A percentile compares a stretch with the other conserved stretches of the same genome.
These are phyloP conservation scores for Wickerhamomyces queroliae DNA, from an alignment of 805 yeast genomes.

Conservation along the genomic window DNA sequence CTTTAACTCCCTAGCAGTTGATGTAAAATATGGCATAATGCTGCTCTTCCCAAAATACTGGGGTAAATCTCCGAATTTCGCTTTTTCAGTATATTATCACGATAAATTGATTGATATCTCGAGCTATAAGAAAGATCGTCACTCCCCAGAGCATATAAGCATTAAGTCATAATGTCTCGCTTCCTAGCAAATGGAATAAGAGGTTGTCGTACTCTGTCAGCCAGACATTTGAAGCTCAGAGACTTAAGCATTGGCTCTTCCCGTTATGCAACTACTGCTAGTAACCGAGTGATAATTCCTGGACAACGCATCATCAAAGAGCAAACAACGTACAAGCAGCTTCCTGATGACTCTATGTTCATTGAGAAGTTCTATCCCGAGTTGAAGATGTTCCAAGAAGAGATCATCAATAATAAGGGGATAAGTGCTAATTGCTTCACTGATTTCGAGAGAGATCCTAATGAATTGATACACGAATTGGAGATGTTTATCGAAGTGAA, in stretches of 20 bases:
- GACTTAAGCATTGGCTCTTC: neutral
- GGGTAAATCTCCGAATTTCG: too few species aligned
- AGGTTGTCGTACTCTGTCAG: too few species aligned
- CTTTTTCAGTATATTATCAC: too few species aligned
- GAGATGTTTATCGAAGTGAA: conserved; percentile 32
- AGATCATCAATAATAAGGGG: conserved; percentile 18
- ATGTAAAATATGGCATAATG: too few species aligned
- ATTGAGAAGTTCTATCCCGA: conserved; percentile 45
- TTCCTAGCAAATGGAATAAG: too few species aligned
- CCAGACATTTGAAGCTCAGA: neutral
- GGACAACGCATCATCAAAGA: conserved; percentile 15
- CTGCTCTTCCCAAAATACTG: too few species aligned
- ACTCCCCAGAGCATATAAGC: too few species aligned
- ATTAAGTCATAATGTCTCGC: too few species aligned
- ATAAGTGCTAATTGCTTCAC: conserved; percentile 24
- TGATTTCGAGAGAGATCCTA: conserved; percentile 33
- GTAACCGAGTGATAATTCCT: neutral
- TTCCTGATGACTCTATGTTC: conserved; percentile 49
- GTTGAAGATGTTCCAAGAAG: conserved; percentile 27
- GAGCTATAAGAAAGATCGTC: too few species aligned
- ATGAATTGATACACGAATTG: conserved; percentile 32
- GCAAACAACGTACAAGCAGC: conserved; percentile 34
- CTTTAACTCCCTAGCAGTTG: too few species aligned
- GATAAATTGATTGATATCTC: too few species aligned
- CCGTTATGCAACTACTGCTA: neutral